phyloP scores from a whole-genome alignment of 306 rosid species.

The Senna tora region DNA sequence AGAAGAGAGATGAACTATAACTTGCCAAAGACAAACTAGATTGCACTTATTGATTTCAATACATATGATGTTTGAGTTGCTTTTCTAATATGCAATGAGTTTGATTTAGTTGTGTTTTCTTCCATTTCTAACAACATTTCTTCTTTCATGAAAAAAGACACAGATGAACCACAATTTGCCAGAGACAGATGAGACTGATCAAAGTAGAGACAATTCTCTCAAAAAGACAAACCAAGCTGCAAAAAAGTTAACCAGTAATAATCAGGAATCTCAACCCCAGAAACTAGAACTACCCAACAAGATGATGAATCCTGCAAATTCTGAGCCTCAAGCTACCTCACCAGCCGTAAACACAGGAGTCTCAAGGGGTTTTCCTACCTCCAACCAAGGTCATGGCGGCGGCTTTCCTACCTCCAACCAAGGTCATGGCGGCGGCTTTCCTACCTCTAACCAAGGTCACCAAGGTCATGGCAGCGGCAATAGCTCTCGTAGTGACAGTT shows the following conservation, averaged over 20 bases:
- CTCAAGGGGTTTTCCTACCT: constrained; percentile 37
- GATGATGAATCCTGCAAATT: constrained; percentile 37
- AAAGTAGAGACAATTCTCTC: not conserved
- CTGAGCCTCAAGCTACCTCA: constrained; percentile 41
- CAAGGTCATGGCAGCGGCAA: constrained; percentile 44
- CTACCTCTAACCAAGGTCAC: constrained; percentile 48
- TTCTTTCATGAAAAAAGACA: not conserved
- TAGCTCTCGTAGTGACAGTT: constrained; percentile 67
- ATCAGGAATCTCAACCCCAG: constrained; percentile 33
- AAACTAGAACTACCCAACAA: constrained; percentile 31
- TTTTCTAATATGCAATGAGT: too few species aligned
- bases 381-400: constrained; percentile 54
- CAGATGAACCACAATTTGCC: not conserved
- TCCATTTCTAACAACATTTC: not conserved
- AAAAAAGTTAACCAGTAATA: constrained; percentile 19
- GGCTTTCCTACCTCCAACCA: constrained; percentile 39
- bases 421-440: constrained; percentile 41
- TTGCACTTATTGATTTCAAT: too few species aligned
- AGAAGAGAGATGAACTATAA: too few species aligned
- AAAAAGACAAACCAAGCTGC: constrained; percentile 4
- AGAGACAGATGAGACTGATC: not conserved
- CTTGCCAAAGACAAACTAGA: too few species aligned
- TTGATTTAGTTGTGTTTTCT: not conserved
- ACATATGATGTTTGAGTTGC: too few species aligned
- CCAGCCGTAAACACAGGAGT: constrained; percentile 15